Evolutionary conservation across 176 grass and related monocot genomes (phyloP).

Genomic region (Echinochloa phyllopogon): DNA sequence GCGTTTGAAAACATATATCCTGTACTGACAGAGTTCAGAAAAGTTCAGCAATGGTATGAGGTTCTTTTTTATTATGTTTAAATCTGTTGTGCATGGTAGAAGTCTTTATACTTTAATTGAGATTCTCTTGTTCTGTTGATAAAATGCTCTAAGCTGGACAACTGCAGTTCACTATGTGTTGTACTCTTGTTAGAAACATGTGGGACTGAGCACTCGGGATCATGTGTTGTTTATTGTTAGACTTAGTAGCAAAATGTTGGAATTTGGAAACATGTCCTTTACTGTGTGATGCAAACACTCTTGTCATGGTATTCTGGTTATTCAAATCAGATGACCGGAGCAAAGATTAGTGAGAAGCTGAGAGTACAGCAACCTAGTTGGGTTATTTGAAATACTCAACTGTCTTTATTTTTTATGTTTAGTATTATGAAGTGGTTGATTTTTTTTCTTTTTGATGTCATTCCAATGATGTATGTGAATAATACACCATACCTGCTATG

Average conservation of each 20-base stretch:
- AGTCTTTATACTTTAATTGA: not conserved
- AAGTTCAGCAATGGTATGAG: constrained; percentile 86
- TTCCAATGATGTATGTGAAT: not conserved
- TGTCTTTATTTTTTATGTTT: constrained; percentile 3
- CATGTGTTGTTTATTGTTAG: not conserved
- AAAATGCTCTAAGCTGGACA: constrained; percentile 3
- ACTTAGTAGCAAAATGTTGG: not conserved
- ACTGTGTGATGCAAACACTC: not conserved
- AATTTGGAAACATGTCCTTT: not conserved
- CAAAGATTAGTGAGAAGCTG: not conserved
- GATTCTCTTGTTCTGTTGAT: constrained; percentile 17
- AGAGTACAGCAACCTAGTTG: not conserved
- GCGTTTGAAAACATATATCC: constrained; percentile 98
- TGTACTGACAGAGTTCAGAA: constrained; percentile 85
- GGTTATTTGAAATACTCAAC: not conserved
- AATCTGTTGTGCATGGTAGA: not conserved
- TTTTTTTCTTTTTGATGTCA: not conserved
- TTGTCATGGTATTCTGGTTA: constrained; percentile 1
- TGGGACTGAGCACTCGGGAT: not conserved
- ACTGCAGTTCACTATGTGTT: not conserved
- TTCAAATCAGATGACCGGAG: not conserved
- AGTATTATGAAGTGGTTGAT: not conserved
- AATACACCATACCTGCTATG: not conserved
- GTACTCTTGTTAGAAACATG: not conserved
- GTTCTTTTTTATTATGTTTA: not conserved